Evolutionary conservation across 2,329 filamentous ascomycete species (phyloP).

Genomic region (Elsinoe australis): DNA sequence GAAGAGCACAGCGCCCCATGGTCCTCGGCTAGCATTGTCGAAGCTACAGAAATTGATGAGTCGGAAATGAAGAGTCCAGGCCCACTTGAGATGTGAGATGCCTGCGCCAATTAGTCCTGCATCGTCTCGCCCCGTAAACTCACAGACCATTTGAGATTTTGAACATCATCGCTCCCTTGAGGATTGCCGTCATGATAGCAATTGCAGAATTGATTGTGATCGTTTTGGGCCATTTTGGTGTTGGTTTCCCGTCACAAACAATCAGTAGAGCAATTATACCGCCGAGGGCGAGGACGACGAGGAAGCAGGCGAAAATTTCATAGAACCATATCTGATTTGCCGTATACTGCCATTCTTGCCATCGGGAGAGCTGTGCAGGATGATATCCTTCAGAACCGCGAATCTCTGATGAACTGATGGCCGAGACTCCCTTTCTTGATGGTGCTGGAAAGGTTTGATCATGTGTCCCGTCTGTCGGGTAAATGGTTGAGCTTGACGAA

Average conservation of each 20-base stretch:
- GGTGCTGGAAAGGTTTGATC: no score
- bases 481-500: no score
- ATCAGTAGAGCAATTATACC: background rate
- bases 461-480: no score
- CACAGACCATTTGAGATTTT: background rate
- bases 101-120: background rate
- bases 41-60: background rate
- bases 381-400: no score
- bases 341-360: no score
- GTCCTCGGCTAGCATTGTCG: slow-evolving; percentile 3
- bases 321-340: background rate
- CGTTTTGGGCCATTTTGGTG: background rate
- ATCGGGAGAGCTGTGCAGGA: no score
- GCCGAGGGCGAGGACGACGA: background rate
- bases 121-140: background rate
- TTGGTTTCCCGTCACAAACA: background rate
- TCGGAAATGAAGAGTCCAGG: background rate
- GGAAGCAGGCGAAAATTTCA: background rate
- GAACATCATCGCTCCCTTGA: slow-evolving; percentile 8
- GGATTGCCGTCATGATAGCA: background rate
- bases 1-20: slow-evolving; percentile 2
- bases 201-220: slow-evolving; percentile 13
- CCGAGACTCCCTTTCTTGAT: no score
- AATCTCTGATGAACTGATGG: no score
- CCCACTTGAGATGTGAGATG: background rate